Evolutionary conservation across 140 eudicot genomes (phyloP).

Genomic region (Stevia rebaudiana): DNA sequence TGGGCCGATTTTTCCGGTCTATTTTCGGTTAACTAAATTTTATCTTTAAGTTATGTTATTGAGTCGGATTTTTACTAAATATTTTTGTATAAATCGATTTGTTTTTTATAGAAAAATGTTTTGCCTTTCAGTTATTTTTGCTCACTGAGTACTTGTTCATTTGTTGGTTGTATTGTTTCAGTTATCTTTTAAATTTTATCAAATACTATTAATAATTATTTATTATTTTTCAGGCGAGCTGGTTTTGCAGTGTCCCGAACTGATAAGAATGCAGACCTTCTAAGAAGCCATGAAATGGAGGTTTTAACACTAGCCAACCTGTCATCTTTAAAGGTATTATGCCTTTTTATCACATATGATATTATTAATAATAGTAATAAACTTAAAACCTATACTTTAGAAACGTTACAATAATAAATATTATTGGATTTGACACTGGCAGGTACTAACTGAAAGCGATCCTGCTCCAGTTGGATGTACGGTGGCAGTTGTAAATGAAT

Average conservation of each 20-base stretch:
- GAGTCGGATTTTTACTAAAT: background rate
- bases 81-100: too few relatives aligned
- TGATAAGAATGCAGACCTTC: constrained; percentile 40
- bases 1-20: too few relatives aligned
- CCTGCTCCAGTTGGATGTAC: constrained; percentile 56
- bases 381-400: background rate
- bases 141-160: background rate
- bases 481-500: constrained; percentile 64
- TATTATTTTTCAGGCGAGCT: constrained; percentile 49
- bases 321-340: constrained; percentile 65
- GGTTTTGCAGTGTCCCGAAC: constrained; percentile 72
- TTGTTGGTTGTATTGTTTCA: background rate
- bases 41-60: background rate
- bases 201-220: background rate
- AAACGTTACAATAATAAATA: background rate
- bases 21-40: background rate
- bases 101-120: background rate
- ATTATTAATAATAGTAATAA: constrained; percentile 2
- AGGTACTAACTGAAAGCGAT: constrained; percentile 58
- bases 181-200: background rate
- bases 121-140: background rate
- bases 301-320: constrained; percentile 59
- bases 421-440: constrained; percentile 10
- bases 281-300: constrained; percentile 56
- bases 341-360: constrained; percentile 7